Evolutionary conservation across 2,329 filamentous ascomycete genomes (phyloP).

Genomic region (Xylariaceae sp.): DNA sequence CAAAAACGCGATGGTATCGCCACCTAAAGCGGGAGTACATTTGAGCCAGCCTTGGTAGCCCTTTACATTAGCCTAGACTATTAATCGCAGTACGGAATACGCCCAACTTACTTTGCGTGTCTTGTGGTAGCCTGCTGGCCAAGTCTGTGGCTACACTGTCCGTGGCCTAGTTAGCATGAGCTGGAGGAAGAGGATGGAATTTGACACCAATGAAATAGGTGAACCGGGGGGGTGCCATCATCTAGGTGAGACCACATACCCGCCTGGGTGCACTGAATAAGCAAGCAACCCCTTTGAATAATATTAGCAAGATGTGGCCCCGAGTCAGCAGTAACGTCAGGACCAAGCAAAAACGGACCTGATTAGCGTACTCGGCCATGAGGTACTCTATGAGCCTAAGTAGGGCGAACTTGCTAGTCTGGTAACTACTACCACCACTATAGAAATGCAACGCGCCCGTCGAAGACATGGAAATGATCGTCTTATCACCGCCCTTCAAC

Average conservation of each 20-base stretch:
- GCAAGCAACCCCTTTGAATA: slow-evolving; percentile 27
- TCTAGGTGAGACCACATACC: slow-evolving; percentile 15
- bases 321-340: slow-evolving; percentile 44
- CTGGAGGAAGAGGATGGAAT: no score
- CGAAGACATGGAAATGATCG: slow-evolving; percentile 55
- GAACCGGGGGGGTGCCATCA: no score
- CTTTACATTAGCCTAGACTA: not conserved
- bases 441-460: slow-evolving; percentile 49
- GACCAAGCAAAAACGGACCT: slow-evolving; percentile 50
- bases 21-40: slow-evolving; percentile 46
- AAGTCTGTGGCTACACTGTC: slow-evolving; percentile 37
- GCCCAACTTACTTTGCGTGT: slow-evolving; percentile 31
- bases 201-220: no score
- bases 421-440: slow-evolving; percentile 51
- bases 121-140: slow-evolving; percentile 39
- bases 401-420: slow-evolving; percentile 56
- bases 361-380: slow-evolving; percentile 51
- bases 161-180: not conserved
- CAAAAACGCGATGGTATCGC: slow-evolving; percentile 53
- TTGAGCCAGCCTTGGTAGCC: slow-evolving; percentile 40
- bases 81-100: no score
- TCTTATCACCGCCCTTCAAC: slow-evolving; percentile 46
- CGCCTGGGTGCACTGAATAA: slow-evolving; percentile 33
- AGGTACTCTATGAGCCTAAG: slow-evolving; percentile 57
- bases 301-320: slow-evolving; percentile 3